Conservation (phyloP, 331 rosid genomes). For the Malus hybrid region DNA sequence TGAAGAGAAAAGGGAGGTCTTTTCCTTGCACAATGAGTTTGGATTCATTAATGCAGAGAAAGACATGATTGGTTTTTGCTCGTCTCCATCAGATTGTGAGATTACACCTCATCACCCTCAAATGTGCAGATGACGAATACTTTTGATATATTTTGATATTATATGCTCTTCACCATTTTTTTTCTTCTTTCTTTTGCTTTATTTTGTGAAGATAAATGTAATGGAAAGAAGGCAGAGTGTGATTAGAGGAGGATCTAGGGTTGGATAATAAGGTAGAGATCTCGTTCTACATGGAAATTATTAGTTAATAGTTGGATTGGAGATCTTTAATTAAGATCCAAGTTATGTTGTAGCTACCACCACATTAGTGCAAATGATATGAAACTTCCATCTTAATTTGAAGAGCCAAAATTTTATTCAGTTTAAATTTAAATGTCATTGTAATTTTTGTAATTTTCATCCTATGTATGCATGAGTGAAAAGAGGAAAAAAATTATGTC, state of each 20-base stretch:
- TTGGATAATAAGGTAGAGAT: slow-evolving; percentile 3
- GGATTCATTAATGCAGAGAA: slow-evolving; percentile 22
- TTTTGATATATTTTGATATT: not conserved
- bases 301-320: not conserved
- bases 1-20: slow-evolving; percentile 44
- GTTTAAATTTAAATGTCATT: not conserved
- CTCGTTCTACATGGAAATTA: not conserved
- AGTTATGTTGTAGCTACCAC: not conserved
- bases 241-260: slow-evolving; percentile 5
- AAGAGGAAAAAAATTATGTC: not conserved
- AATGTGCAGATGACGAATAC: slow-evolving; percentile 38
- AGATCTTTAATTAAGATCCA: not conserved
- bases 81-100: slow-evolving; percentile 33
- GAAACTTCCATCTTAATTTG: not conserved
- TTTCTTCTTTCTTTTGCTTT: not conserved
- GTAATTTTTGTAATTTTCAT: not conserved
- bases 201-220: not conserved
- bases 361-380: not conserved
- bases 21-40: slow-evolving; percentile 25
- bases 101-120: slow-evolving; percentile 40
- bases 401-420: not conserved
- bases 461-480: not conserved
- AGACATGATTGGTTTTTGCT: slow-evolving; percentile 19
- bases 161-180: slow-evolving; percentile 1
- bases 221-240: slow-evolving; percentile 1